Evolutionary conservation across 108 stramenopile genomes (phyloP).

Genomic region (Skeletonema marinoi): DNA sequence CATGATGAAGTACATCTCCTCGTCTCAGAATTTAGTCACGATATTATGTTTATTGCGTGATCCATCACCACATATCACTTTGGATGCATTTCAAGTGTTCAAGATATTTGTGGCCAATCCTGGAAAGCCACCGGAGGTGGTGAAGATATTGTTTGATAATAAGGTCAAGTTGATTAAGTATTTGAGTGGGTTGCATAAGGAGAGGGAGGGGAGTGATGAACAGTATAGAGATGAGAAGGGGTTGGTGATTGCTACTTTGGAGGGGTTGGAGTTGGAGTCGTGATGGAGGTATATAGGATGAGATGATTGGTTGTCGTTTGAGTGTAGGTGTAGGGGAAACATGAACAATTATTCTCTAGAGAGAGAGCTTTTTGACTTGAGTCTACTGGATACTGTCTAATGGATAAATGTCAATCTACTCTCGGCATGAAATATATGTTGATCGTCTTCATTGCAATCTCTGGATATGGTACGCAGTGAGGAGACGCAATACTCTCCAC

Average conservation of each 20-base stretch:
- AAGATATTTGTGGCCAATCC: constrained; percentile 99
- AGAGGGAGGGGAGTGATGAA: constrained; percentile 87
- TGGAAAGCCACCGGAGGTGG: constrained; percentile 91
- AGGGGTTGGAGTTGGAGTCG: constrained; percentile 43
- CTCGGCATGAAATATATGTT: no score
- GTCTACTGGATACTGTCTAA: background rate
- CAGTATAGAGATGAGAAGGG: constrained; percentile 97
- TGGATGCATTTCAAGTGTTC: constrained; percentile 99
- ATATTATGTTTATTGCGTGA: constrained; percentile 94
- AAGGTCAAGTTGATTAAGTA: constrained; percentile 91
- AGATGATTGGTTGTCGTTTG: background rate
- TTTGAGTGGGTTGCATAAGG: constrained; percentile 90
- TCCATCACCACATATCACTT: constrained; percentile 93
- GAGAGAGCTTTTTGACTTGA: background rate
- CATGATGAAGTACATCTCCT: constrained; percentile 97
- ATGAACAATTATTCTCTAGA: background rate
- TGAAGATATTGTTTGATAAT: constrained; percentile 92
- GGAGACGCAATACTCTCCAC: no score
- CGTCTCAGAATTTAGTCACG: constrained; percentile 66
- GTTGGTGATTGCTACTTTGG: constrained; percentile 92
- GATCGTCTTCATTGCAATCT: no score
- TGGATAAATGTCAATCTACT: background rate
- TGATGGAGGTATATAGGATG: background rate
- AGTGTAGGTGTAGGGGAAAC: background rate
- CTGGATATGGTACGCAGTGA: no score